Base-by-base conservation (phyloP, 352 stramenopile genomes). In the Pythium vanterpoolii region DNA sequence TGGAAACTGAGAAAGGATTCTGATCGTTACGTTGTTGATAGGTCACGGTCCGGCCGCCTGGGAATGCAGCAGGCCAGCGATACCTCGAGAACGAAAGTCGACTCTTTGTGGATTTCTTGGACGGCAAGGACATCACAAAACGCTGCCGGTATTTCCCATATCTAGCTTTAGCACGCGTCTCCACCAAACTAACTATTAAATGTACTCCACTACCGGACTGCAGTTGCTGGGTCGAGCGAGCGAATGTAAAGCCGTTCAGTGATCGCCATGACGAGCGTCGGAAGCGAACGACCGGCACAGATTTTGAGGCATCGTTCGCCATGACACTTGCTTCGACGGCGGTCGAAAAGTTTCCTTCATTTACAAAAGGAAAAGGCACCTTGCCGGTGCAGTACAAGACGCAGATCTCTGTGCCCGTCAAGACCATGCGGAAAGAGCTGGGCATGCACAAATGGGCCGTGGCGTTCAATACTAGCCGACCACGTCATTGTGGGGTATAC, bases 191-290 rank as follows among this genome's bases (percentile, higher is more conserved):
- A n/a, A n/a, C n/a, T n/a, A n/a, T n/a, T n/a, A n/a, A n/a, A n/a
- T n/a, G n/a, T n/a, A n/a, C n/a, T n/a, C n/a, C n/a, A n/a, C n/a
- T 40, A 40, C 34, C 11, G 1, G 9, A 18, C 0, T 36, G 14
- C 44, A 85, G 79, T 16, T 86, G 66, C 55, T 89, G 79, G 79
- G 60, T 85, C 61, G 58, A 73, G 19, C 72, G 65, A 27, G 46
- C 30, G 10, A 65, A 84, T 51, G 60, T 85, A 10, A 57, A 59
- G 36, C 45, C 62, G 5, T 89, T 84, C 26, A 52, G 71, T 8
- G 62, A 72, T 4, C 57, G 68, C 5, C 83, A 73, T 39, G 68
- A 78, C 9, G 63, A 61, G 2, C 33, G 69, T 0, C 69, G 72
- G 5, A 74, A 70, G 36, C 56, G 56, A 7, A 72, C 59, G 62